Conservation (phyloP, 768 basidiomycete species). For the Mycena kentingensis region DNA sequence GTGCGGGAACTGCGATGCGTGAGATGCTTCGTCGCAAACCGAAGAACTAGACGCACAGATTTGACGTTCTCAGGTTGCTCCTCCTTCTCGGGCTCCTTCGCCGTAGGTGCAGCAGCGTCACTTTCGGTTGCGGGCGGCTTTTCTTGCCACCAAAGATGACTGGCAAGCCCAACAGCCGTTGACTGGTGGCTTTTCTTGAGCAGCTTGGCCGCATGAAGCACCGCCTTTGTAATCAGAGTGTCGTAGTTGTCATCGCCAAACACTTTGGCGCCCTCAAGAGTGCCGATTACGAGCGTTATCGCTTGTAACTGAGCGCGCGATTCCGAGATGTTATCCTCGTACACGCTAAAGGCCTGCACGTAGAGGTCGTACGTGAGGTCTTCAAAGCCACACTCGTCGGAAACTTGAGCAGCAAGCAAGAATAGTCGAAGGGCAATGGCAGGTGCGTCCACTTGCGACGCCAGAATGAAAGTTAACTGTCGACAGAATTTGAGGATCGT, state of each 20-base stretch:
- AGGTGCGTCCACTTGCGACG: conserved; percentile 90
- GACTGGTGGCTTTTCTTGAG: conserved; percentile 99
- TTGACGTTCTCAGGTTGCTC: conserved; percentile 49
- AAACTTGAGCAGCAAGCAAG: conserved; percentile 92
- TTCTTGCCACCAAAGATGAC: conserved; percentile 99
- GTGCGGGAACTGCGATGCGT: conserved; percentile 71
- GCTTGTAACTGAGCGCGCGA: conserved; percentile 94
- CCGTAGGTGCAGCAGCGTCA: conserved; percentile 37
- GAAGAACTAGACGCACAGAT: conserved; percentile 47
- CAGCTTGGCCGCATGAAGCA: conserved; percentile 91
- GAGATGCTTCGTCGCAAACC: neutral
- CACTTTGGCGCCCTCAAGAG: conserved; percentile 85
- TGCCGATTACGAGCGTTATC: conserved; percentile 94
- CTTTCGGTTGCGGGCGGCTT: conserved; percentile 45
- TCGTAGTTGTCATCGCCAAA: conserved; percentile 96
- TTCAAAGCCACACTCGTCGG: conserved; percentile 93
- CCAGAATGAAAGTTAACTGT: conserved; percentile 89
- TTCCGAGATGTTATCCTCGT: conserved; percentile 97
- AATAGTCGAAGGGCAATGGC: conserved; percentile 92
- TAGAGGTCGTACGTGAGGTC: conserved; percentile 97
- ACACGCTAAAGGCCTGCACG: conserved; percentile 96
- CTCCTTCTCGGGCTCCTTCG: conserved; percentile 41
- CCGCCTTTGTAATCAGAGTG: conserved; percentile 98
- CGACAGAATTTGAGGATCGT: conserved; percentile 92
- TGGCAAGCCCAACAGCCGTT: conserved; percentile 90